A percentile compares a stretch with the other conserved stretches of the same genome.
Evolutionary conservation across 1,139 yeast species (phyloP).

Genomic region (Sugiyamaella paludigena): DNA sequence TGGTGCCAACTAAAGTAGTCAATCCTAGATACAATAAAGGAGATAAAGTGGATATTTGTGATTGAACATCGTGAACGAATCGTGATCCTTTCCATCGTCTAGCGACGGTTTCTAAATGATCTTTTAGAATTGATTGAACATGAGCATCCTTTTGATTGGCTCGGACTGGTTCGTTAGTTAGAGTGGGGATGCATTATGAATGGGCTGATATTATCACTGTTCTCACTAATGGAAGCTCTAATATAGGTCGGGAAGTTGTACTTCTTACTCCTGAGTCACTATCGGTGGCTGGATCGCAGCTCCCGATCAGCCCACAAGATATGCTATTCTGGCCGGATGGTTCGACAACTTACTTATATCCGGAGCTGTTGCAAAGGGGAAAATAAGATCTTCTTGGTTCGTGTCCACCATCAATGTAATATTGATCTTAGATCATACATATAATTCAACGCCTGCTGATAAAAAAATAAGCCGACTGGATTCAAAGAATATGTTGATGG

Average conservation of each 20-base stretch:
- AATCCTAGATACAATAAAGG: conserved; percentile 61
- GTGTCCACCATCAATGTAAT: not conserved
- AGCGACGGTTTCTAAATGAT: conserved; percentile 56
- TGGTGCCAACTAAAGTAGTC: conserved; percentile 71
- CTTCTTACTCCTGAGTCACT: not conserved
- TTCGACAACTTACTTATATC: conserved; percentile 39
- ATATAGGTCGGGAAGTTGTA: not conserved
- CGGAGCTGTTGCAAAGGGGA: conserved; percentile 47
- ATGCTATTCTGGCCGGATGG: not conserved
- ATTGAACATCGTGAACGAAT: conserved; percentile 61
- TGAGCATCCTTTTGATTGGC: conserved; percentile 87
- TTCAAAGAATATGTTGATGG: too few relatives aligned
- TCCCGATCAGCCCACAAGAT: not conserved
- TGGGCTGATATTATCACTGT: not conserved
- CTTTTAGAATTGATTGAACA: conserved; percentile 55
- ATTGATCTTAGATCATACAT: too few relatives aligned
- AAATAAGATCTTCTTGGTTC: conserved; percentile 14
- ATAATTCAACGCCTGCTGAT: too few relatives aligned
- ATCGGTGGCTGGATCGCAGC: not conserved
- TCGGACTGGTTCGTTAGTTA: conserved; percentile 44
- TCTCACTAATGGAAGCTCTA: not conserved
- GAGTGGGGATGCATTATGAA: not conserved
- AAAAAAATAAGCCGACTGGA: too few relatives aligned
- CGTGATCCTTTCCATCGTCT: conserved; percentile 63
- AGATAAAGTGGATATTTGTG: conserved; percentile 58